Conservation (phyloP, 352 stramenopile species). For the Pythium vanterpoolii region DNA sequence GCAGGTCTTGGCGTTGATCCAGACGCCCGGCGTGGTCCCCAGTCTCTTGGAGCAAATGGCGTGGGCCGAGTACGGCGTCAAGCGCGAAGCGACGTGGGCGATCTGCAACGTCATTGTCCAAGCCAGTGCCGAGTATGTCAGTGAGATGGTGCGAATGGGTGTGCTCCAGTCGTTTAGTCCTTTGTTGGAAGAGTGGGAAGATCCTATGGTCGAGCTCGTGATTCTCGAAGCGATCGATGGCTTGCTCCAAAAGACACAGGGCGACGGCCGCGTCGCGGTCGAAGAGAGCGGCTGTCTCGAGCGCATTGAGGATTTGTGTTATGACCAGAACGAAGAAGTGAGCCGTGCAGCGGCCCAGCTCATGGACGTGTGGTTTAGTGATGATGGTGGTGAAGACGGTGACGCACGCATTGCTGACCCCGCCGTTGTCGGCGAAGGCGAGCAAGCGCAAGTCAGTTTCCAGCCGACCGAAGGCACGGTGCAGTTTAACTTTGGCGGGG, state of each 20-base stretch:
- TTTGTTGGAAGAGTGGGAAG: slow-evolving; percentile 79
- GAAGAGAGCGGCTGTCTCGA: slow-evolving; percentile 75
- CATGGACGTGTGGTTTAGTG: slow-evolving; percentile 79
- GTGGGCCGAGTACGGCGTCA: slow-evolving; percentile 85
- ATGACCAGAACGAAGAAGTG: slow-evolving; percentile 79
- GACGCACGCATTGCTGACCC: slow-evolving; percentile 35
- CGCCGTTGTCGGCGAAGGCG: slow-evolving; percentile 38
- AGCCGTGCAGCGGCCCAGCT: slow-evolving; percentile 67
- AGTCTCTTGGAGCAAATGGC: slow-evolving; percentile 79
- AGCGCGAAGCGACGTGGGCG: slow-evolving; percentile 82
- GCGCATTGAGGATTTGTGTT: slow-evolving; percentile 82
- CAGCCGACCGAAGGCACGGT: slow-evolving; percentile 61
- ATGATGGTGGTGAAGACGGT: slow-evolving; percentile 44
- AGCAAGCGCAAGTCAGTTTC: slow-evolving; percentile 53
- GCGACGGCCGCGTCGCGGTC: slow-evolving; percentile 57
- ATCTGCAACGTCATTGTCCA: slow-evolving; percentile 86
- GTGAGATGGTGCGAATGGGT: slow-evolving; percentile 64
- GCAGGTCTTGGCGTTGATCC: slow-evolving; percentile 74
- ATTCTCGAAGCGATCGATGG: slow-evolving; percentile 80
- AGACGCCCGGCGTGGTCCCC: slow-evolving; percentile 57
- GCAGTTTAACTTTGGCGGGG: slow-evolving; percentile 68
- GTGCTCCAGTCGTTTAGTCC: slow-evolving; percentile 73
- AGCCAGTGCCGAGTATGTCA: slow-evolving; percentile 50
- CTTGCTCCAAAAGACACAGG: slow-evolving; percentile 61
- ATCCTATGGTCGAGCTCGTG: slow-evolving; percentile 83